phyloP scores from a whole-genome alignment of 805 yeast genomes.

The Cephaloascus albidus region DNA sequence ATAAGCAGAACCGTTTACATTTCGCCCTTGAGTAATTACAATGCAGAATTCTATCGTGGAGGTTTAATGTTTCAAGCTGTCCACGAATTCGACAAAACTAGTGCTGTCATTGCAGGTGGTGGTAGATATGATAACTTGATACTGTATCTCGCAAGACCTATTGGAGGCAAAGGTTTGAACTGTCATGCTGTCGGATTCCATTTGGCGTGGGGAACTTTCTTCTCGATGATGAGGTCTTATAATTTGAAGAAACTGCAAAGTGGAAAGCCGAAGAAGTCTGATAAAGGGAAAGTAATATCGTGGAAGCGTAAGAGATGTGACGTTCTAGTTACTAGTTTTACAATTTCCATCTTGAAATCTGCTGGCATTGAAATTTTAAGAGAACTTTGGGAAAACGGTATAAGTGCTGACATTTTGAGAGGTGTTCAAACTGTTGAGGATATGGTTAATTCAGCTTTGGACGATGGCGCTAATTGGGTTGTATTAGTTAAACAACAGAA shows the following conservation, averaged over 20 bases:
- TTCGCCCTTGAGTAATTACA: constrained; percentile 80
- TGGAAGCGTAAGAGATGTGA: constrained; percentile 67
- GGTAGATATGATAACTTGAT: constrained; percentile 84
- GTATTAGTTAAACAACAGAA: constrained; percentile 67
- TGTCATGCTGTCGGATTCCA: constrained; percentile 78
- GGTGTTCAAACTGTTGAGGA: constrained; percentile 50
- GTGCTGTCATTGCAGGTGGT: constrained; percentile 71
- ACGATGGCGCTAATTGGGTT: constrained; percentile 69
- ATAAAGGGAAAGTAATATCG: constrained; percentile 18
- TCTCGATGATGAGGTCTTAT: constrained; percentile 38
- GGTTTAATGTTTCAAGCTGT: constrained; percentile 88
- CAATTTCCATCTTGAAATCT: constrained; percentile 43
- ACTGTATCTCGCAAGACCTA: constrained; percentile 52
- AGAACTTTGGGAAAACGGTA: constrained; percentile 66
- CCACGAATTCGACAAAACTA: constrained; percentile 46
- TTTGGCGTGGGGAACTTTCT: constrained; percentile 62
- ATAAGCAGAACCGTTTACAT: constrained; percentile 48
- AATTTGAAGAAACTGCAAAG: constrained; percentile 25
- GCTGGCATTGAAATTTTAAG: constrained; percentile 57
- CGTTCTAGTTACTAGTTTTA: constrained; percentile 67
- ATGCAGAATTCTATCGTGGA: constrained; percentile 65
- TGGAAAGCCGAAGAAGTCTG: constrained; percentile 1
- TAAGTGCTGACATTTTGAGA: constrained; percentile 64
- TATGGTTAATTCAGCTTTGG: constrained; percentile 48
- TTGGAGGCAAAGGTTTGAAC: constrained; percentile 23